These are phyloP conservation scores for Rhodotorula sp. DNA, from an alignment of 1,284 basidiomycete genomes.

Conservation along the genomic window DNA sequence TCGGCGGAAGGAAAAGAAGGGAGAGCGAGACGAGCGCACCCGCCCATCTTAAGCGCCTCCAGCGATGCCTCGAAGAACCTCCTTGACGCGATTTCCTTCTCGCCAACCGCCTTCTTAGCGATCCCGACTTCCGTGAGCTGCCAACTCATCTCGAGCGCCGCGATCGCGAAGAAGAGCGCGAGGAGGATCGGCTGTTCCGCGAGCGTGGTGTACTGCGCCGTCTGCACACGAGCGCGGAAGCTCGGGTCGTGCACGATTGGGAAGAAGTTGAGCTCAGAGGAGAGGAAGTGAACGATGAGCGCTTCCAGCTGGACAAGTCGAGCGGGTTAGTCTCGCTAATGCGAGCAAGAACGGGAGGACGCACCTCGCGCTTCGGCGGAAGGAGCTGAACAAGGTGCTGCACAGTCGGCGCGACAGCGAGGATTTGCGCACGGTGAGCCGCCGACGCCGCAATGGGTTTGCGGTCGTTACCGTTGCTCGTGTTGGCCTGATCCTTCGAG, in stretches of 20 bases:
- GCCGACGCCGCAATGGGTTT: neutral
- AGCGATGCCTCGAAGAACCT: constrained; percentile 26
- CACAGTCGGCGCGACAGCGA: constrained; percentile 4
- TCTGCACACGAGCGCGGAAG: constrained; percentile 24
- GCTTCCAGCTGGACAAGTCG: constrained; percentile 25
- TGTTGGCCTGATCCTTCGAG: neutral
- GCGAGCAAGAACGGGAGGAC: neutral
- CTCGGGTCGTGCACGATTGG: constrained; percentile 34
- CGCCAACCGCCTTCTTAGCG: neutral
- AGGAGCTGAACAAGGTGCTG: constrained; percentile 20
- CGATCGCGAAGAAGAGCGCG: constrained; percentile 29
- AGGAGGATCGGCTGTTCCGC: constrained; percentile 24
- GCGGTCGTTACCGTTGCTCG: neutral
- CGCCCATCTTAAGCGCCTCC: constrained; percentile 23
- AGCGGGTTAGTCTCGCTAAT: neutral
- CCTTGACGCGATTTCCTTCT: constrained; percentile 24
- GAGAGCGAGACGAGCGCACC: constrained; percentile 12
- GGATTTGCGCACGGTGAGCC: constrained; percentile 7
- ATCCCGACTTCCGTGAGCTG: constrained; percentile 17
- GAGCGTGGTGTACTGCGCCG: constrained; percentile 3
- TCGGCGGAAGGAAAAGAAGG: neutral
- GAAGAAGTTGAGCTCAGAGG: constrained; percentile 19
- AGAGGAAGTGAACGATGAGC: constrained; percentile 29
- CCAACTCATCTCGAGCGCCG: constrained; percentile 17
- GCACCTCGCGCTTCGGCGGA: constrained; percentile 26